These are phyloP conservation scores for Chloris gayana DNA, from an alignment of 176 grass and related monocot species.

Conservation along the genomic window DNA sequence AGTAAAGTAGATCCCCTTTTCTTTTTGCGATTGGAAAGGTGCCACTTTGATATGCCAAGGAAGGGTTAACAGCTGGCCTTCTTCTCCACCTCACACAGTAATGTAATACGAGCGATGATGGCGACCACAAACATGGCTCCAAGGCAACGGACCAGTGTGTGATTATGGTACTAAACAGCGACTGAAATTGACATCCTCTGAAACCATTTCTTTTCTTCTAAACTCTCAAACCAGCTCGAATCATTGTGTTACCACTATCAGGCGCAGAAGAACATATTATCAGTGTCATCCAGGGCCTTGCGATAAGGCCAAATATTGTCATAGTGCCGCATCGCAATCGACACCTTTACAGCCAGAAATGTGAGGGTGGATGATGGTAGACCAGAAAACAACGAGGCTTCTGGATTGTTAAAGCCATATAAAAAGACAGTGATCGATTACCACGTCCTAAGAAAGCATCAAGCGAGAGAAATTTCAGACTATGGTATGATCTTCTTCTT, in stretches of 20 bases:
- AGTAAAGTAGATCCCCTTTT: background rate
- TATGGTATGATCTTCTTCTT: no score
- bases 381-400: background rate
- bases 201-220: background rate
- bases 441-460: no score
- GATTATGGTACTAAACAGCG: no score
- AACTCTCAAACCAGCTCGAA: background rate
- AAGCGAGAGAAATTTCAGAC: no score
- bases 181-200: no score
- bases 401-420: background rate
- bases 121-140: constrained; percentile 25
- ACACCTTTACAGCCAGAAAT: background rate
- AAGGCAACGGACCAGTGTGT: no score
- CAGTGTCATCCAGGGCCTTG: background rate
- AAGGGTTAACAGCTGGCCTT: constrained; percentile 12
- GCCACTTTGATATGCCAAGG: constrained; percentile 1
- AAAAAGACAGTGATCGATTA: background rate
- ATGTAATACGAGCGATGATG: constrained; percentile 21
- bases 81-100: constrained; percentile 21
- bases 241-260: background rate
- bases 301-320: background rate
- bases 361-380: background rate
- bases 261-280: background rate
- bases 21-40: constrained; percentile 4
- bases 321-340: background rate